Conservation (phyloP, 495 filamentous ascomycete species). For the Umbilicaria muhlenbergii region DNA sequence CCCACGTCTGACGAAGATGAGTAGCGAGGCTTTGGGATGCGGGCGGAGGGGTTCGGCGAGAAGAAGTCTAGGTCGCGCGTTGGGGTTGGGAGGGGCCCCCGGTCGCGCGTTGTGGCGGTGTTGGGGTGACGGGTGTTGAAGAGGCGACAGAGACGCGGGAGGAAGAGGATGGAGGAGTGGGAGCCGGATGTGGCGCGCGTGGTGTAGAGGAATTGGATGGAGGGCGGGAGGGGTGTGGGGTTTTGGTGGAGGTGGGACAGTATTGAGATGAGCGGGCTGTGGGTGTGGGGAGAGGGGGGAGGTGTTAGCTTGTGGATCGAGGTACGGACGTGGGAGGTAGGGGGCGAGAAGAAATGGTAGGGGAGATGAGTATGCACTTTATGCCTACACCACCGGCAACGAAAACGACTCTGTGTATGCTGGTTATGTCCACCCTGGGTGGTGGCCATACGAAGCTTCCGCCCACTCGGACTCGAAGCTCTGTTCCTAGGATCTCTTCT, state of each 20-base stretch:
- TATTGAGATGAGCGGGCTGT: constrained; percentile 45
- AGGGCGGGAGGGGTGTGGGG: constrained; percentile 4
- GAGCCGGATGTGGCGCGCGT: constrained; percentile 19
- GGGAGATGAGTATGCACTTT: constrained; percentile 27
- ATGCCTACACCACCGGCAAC: constrained; percentile 77
- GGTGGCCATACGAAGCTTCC: constrained; percentile 71
- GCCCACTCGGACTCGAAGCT: constrained; percentile 54
- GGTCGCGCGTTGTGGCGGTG: background rate
- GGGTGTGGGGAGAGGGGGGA: too few relatives aligned
- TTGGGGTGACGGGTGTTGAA: constrained; percentile 15
- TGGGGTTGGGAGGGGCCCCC: constrained; percentile 11
- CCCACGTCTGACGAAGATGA: too few relatives aligned
- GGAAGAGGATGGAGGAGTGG: constrained; percentile 30
- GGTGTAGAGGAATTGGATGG: constrained; percentile 29
- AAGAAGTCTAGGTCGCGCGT: constrained; percentile 5
- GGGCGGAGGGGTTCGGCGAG: too few relatives aligned
- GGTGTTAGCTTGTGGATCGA: too few relatives aligned
- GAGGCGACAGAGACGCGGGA: constrained; percentile 33
- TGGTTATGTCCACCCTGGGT: constrained; percentile 19
- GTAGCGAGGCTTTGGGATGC: too few relatives aligned
- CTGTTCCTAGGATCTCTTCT: constrained; percentile 36
- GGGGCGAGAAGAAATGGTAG: background rate
- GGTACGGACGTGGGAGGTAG: background rate
- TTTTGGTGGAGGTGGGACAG: constrained; percentile 29
- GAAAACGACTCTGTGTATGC: constrained; percentile 45